Evolutionary conservation across 345 rosid species (phyloP).

Genomic region (Camelina sativa): DNA sequence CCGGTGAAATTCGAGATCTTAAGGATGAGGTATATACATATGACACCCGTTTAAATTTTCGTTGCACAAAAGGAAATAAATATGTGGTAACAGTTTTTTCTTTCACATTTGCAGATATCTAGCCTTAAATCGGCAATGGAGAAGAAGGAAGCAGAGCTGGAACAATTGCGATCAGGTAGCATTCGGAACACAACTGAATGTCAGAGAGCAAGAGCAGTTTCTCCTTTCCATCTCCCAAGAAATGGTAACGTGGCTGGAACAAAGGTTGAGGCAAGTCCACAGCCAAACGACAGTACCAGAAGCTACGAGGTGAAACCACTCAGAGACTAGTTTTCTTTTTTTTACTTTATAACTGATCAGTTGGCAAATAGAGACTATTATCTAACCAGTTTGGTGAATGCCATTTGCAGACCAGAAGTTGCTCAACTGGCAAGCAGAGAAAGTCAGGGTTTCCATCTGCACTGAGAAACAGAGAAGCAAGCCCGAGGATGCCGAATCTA

Average conservation of each 20-base stretch:
- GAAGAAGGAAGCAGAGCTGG: slow-evolving; percentile 84
- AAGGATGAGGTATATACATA: slow-evolving; percentile 75
- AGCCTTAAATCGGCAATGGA: slow-evolving; percentile 77
- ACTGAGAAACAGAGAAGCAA: slow-evolving; percentile 61
- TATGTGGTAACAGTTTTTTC: neutral
- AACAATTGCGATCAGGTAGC: slow-evolving; percentile 59
- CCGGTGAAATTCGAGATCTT: slow-evolving; percentile 85
- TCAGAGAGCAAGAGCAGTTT: slow-evolving; percentile 80
- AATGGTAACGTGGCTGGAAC: slow-evolving; percentile 46
- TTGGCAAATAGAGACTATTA: neutral
- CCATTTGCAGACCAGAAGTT: slow-evolving; percentile 71
- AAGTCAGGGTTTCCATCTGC: slow-evolving; percentile 75
- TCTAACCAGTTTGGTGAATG: slow-evolving; percentile 23
- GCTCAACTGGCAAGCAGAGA: slow-evolving; percentile 88
- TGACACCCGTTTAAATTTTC: slow-evolving; percentile 17
- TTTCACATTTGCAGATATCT: slow-evolving; percentile 58
- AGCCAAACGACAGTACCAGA: slow-evolving; percentile 54
- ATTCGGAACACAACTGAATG: slow-evolving; percentile 53
- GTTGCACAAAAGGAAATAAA: neutral
- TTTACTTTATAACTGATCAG: neutral
- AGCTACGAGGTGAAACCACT: slow-evolving; percentile 58
- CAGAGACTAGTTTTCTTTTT: neutral
- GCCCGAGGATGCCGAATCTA: slow-evolving; percentile 50
- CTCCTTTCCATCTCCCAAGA: slow-evolving; percentile 79
- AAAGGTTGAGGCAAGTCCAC: slow-evolving; percentile 65